Conservation (phyloP, 2,329 filamentous ascomycete genomes). For the Cladosporium cucumerinum region DNA sequence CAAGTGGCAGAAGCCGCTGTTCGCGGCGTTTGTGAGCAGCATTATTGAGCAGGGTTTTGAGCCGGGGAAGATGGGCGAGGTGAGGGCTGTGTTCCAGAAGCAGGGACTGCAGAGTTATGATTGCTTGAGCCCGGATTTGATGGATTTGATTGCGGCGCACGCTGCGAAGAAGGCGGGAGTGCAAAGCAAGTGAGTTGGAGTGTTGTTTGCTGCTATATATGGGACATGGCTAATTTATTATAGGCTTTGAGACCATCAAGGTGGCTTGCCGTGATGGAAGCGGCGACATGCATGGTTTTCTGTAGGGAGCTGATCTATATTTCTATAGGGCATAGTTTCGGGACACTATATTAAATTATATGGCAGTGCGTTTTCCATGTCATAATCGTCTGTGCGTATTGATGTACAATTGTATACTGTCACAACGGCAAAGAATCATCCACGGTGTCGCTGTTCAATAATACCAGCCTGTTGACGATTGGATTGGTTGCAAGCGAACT, state of each 20-base stretch:
- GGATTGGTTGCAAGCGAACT: not conserved
- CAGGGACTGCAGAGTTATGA: slow-evolving; percentile 62
- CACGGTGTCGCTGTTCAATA: not conserved
- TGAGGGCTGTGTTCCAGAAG: slow-evolving; percentile 52
- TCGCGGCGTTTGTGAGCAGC: slow-evolving; percentile 64
- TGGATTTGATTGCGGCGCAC: slow-evolving; percentile 48
- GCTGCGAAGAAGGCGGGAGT: slow-evolving; percentile 18
- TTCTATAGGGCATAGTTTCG: not conserved
- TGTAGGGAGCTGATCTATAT: not conserved
- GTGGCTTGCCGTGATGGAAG: slow-evolving; percentile 1
- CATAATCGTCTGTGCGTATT: not conserved
- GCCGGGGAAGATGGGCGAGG: slow-evolving; percentile 53
- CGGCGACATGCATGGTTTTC: not conserved
- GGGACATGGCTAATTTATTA: not conserved
- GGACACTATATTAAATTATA: not conserved
- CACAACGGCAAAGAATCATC: not conserved
- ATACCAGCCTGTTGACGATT: not conserved
- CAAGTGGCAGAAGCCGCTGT: slow-evolving; percentile 71
- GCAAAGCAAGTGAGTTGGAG: slow-evolving; percentile 46
- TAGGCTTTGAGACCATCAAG: slow-evolving; percentile 15
- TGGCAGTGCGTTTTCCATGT: not conserved
- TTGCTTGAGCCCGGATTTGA: slow-evolving; percentile 57
- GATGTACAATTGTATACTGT: not conserved
- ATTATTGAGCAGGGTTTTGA: slow-evolving; percentile 67
- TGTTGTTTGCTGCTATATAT: not conserved